Evolutionary conservation across 2,329 filamentous ascomycete species (phyloP).

Genomic region (Talaromyces sp.): DNA sequence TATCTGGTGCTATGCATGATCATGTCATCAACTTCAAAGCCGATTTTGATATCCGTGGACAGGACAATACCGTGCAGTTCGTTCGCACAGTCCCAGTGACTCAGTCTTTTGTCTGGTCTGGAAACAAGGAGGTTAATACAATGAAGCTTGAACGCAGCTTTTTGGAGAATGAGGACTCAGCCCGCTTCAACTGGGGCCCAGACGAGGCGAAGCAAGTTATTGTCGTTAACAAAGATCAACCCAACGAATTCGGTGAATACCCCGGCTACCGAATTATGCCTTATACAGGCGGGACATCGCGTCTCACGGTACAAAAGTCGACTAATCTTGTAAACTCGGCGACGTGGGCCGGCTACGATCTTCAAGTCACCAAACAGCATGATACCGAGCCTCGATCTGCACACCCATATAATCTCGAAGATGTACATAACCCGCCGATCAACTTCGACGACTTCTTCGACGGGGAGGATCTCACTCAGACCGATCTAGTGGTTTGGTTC

Average conservation of each 20-base stretch:
- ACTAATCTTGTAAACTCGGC: background rate
- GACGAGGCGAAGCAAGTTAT: background rate
- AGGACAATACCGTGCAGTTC: background rate
- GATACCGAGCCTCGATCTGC: constrained; percentile 44
- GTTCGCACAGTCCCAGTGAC: background rate
- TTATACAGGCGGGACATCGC: background rate
- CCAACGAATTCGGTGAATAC: background rate
- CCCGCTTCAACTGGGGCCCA: background rate
- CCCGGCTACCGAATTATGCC: background rate
- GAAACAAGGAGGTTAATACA: background rate
- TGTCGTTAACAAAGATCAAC: background rate
- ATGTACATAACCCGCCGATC: constrained; percentile 35
- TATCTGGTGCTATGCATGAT: background rate
- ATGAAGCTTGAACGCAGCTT: background rate
- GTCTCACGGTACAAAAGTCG: background rate
- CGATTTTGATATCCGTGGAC: background rate
- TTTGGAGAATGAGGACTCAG: background rate
- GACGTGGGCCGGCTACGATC: background rate
- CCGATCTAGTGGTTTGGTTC: constrained; percentile 33
- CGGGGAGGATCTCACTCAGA: constrained; percentile 42
- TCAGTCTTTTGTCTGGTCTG: background rate
- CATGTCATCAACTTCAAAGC: background rate
- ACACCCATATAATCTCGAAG: constrained; percentile 37
- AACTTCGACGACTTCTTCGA: constrained; percentile 47
- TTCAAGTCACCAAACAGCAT: constrained; percentile 33